Base-by-base conservation (phyloP, 1,284 basidiomycete species). In the Cutaneotrichosporon cavernicola region DNA sequence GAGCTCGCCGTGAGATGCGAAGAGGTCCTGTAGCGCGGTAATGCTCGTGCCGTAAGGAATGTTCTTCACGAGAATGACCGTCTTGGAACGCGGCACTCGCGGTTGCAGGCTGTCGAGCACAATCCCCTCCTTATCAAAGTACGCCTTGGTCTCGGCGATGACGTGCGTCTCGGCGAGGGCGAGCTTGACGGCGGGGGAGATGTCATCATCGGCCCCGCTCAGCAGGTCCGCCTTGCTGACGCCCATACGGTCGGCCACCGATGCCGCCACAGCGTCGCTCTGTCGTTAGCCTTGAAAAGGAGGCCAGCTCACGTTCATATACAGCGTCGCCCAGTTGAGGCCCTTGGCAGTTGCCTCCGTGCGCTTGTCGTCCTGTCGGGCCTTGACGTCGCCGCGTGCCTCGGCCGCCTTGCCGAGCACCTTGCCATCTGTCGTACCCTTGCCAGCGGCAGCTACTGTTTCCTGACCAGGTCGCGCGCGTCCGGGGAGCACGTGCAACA, bases 101-200 rank as follows among this genome's bases (percentile, higher is more conserved):
- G 84, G 73, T 8, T 77, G 69, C 40, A 85, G 78, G 0, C 81
- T 73, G 18, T 82, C 82, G 40, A 86, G 72, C 8, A 82, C 76
- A 60, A 85, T 82, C 6, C 84, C 84, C 63, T 84, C 78, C 30
- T 86, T 74, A 73, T 92, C 90, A 34, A 92, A 88, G 80, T 90
- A 97, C 2, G 88, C 82, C 75, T 96, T 97, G 0, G 95, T 98
- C 78, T 98, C 96, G 69, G 91, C 88, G 61, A 99, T 95, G 74
- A 98, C 88, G 70, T 95, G 90, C 16, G 96, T 97, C 81, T 99
- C 96, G 0, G 96, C 96, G 18, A 99, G 84, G 0, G 96, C 96
- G 30, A 98, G 87, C 75, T 94, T 96, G 62, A 98, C 93, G 0
- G 95, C 95, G 30, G 34, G 70, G 32, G 68, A 69, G 43, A 68